Conservation (phyloP, 1,284 basidiomycete genomes). For the Cystobasidiaceae sp. region DNA sequence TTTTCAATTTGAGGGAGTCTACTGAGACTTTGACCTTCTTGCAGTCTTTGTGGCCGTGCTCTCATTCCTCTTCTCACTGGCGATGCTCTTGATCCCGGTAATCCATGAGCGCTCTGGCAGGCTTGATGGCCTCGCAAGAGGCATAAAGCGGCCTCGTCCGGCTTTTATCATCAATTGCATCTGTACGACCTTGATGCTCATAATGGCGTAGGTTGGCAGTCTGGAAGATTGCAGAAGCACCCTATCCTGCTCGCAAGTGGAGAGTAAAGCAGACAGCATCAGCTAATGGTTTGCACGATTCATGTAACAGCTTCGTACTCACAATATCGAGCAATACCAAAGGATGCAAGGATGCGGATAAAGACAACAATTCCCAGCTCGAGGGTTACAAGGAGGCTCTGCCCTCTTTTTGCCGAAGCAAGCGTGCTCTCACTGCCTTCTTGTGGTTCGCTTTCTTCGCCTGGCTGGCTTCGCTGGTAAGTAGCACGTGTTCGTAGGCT, state of each 20-base stretch:
- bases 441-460: conserved; percentile 31
- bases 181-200: conserved; percentile 10
- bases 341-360: conserved; percentile 23
- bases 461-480: conserved; percentile 27
- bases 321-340: conserved; percentile 30
- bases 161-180: conserved; percentile 19
- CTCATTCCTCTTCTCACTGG: conserved; percentile 5
- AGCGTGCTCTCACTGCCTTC: conserved; percentile 31
- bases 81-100: conserved; percentile 13
- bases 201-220: conserved; percentile 25
- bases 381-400: conserved; percentile 27
- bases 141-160: conserved; percentile 9
- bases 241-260: too few relatives aligned
- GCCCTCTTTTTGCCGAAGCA: conserved; percentile 27
- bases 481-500: background rate
- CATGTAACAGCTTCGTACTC: conserved; percentile 11
- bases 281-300: too few relatives aligned
- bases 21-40: background rate
- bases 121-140: conserved; percentile 19
- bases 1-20: background rate
- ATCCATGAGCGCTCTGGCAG: conserved; percentile 23
- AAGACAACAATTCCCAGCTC: conserved; percentile 12
- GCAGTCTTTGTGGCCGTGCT: conserved; percentile 17
- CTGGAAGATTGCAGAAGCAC: too few relatives aligned
- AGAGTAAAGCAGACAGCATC: background rate